Evolutionary conservation across 2,329 filamentous ascomycete species (phyloP), one percentile per base, ranked within the genome.

Genomic region (Xylariales sp.): DNA sequence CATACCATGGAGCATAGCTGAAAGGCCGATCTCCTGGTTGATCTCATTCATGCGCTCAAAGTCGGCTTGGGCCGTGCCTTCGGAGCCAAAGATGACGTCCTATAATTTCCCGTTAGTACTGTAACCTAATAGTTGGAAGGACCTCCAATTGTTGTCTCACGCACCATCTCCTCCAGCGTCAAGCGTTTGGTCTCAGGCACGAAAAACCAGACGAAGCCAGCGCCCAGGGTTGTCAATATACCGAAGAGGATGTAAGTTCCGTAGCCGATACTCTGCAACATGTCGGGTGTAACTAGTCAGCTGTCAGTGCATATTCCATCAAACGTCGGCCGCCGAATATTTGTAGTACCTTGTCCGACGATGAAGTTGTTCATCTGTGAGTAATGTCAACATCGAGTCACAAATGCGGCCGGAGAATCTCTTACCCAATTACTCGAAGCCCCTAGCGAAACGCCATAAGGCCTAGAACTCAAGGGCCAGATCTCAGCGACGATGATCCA

Each of bases 401-500:
- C n/a, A n/a, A 3, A 6, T 5, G 20, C n/a, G 11, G 5, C 11
- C 34, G 8, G 19, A n/a, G 14, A 5, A 15, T 4, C 12, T 3
- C 57, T 53, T 69, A 78, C 73, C 74, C 78, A 82, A 57, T 82
- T 84, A 51, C 71, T 74, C 3, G 74, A 78, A 2, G 81, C 82
- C 12, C 82, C 84, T 0, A 89, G 65, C 0, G 84, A 73, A 10
- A 85, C 82, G 29, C 84, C 85, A 45, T 88, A 86, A 1, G 85
- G 76, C 2, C 84, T 74, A 8, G 79, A 80, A 44, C 76, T 81
- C 4, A 88, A 63, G 0, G 84, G 85, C 80, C 82, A 89, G 31
- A 89, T 78, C 61, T 88, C 85, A 2, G 82, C 77, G 1, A 87
- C 74, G 42, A 89, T 71, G 46, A 87, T 85, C 85, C 85, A 88